Evolutionary conservation across 768 basidiomycete genomes (phyloP).

Genomic region (Serendipita vermifera): DNA sequence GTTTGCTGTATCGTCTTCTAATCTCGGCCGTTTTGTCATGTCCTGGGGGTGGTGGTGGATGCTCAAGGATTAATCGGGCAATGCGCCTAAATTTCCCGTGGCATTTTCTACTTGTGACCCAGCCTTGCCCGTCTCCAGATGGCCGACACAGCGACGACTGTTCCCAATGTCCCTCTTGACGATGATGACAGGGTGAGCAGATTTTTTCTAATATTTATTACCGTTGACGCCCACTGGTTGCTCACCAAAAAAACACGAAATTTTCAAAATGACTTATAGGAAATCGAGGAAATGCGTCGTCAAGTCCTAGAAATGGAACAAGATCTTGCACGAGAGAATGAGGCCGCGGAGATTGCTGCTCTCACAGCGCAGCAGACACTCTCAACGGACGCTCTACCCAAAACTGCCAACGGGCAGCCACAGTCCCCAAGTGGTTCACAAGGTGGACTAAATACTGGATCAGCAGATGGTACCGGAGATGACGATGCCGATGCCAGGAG

Average conservation of each 20-base stretch:
- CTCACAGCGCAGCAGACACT: slow-evolving; percentile 5
- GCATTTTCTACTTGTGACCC: not conserved
- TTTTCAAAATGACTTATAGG: slow-evolving; percentile 21
- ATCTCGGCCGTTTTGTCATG: slow-evolving; percentile 55
- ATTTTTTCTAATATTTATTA: too few relatives aligned
- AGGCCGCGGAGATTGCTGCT: slow-evolving; percentile 11
- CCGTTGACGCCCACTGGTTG: not conserved
- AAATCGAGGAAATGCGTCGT: slow-evolving; percentile 86
- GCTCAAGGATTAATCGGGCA: not conserved
- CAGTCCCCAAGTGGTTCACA: slow-evolving; percentile 31
- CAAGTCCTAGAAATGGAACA: slow-evolving; percentile 80
- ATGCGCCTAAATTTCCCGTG: not conserved
- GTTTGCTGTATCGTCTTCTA: slow-evolving; percentile 40
- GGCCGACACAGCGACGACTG: slow-evolving; percentile 13
- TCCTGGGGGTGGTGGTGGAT: slow-evolving; percentile 26
- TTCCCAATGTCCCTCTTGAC: slow-evolving; percentile 9
- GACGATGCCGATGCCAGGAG: slow-evolving; percentile 70
- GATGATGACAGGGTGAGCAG: slow-evolving; percentile 3
- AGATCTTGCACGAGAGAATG: slow-evolving; percentile 14
- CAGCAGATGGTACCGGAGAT: slow-evolving; percentile 75
- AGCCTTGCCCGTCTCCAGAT: not conserved
- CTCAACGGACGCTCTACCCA: slow-evolving; percentile 12
- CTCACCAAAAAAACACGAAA: not conserved
- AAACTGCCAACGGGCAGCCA: slow-evolving; percentile 39
- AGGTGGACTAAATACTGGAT: slow-evolving; percentile 31